Evolutionary conservation across 208 protist genomes (phyloP).

Genomic region (Leishmania lainsoni): DNA sequence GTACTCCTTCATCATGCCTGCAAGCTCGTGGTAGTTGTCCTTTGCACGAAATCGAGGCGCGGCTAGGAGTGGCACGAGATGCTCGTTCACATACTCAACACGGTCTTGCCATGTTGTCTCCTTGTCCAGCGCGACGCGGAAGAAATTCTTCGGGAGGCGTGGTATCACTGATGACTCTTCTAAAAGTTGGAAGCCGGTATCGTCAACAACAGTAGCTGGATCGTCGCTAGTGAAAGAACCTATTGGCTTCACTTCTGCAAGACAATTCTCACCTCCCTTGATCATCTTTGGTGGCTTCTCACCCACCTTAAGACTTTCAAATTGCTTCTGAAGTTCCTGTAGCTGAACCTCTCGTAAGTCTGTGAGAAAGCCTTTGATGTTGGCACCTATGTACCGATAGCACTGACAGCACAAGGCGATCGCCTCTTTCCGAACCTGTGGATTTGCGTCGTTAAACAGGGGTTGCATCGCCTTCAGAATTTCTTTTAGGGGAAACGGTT

Average conservation of each 20-base stretch:
- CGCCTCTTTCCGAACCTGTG: constrained; percentile 80
- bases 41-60: constrained; percentile 62
- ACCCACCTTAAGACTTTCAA: constrained; percentile 45
- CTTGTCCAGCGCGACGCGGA: constrained; percentile 70
- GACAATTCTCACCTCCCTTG: neutral
- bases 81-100: constrained; percentile 64
- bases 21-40: constrained; percentile 90
- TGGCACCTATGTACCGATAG: constrained; percentile 79
- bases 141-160: constrained; percentile 80
- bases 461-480: constrained; percentile 81
- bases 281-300: constrained; percentile 37
- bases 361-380: constrained; percentile 71
- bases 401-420: constrained; percentile 74
- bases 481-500: constrained; percentile 59
- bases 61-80: constrained; percentile 62
- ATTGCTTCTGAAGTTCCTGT: constrained; percentile 83
- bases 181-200: constrained; percentile 52
- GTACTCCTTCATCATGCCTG: constrained; percentile 66
- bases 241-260: constrained; percentile 19
- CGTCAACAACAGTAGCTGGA: constrained; percentile 37
- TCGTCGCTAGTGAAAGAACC: constrained; percentile 21
- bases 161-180: constrained; percentile 68
- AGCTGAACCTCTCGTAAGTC: constrained; percentile 86
- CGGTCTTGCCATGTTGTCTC: constrained; percentile 76
- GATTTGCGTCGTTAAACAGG: constrained; percentile 82